Evolutionary conservation across 441 rosid genomes (phyloP).

Genomic region (Codiaeum variegatum): DNA sequence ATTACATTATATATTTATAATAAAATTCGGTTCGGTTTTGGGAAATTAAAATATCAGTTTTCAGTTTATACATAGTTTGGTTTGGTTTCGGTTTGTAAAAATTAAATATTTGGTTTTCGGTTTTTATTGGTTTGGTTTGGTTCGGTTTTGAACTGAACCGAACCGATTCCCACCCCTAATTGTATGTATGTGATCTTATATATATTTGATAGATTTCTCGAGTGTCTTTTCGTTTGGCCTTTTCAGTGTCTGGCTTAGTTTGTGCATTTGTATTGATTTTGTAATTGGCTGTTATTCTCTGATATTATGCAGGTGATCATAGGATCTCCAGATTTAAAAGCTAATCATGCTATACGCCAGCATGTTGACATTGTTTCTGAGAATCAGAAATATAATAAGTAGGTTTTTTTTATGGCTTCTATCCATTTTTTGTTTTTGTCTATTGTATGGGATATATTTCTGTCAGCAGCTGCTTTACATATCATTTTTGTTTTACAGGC

Average conservation of each 20-base stretch:
- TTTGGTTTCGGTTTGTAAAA: too few species aligned
- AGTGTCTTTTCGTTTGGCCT: background rate
- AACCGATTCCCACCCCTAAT: too few species aligned
- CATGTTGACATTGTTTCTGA: slow-evolving; percentile 84
- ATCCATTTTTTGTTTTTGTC: background rate
- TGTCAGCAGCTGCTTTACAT: slow-evolving; percentile 8
- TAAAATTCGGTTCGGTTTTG: too few species aligned
- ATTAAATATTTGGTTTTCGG: too few species aligned
- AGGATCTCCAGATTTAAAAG: slow-evolving; percentile 86
- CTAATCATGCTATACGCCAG: slow-evolving; percentile 90
- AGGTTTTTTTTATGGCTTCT: slow-evolving; percentile 12
- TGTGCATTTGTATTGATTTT: slow-evolving; percentile 4
- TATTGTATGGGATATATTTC: background rate
- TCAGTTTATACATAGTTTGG: too few species aligned
- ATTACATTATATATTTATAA: too few species aligned
- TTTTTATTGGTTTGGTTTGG: too few species aligned
- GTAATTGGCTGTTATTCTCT: slow-evolving; percentile 9
- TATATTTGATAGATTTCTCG: background rate
- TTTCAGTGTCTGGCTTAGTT: background rate
- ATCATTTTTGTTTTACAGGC: slow-evolving; percentile 36
- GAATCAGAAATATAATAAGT: slow-evolving; percentile 92
- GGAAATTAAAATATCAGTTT: too few species aligned
- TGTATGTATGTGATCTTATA: slow-evolving; percentile 5
- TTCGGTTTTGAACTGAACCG: too few species aligned
- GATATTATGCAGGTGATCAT: slow-evolving; percentile 58